Conservation (phyloP, 768 basidiomycete genomes). For the Kwoniella sp. region DNA sequence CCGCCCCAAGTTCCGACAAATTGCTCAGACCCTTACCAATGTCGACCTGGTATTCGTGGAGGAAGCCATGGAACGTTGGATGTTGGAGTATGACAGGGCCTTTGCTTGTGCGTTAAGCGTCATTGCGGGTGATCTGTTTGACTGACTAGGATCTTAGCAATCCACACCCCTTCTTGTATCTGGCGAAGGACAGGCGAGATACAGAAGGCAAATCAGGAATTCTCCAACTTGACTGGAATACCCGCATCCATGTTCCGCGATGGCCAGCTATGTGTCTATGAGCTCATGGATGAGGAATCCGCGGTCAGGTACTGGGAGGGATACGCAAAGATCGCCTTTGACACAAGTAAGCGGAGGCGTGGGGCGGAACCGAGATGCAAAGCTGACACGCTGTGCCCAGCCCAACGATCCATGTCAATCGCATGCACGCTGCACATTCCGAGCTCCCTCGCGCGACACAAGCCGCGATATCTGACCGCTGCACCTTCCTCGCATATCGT, state of each 20-base stretch:
- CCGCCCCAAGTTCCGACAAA: slow-evolving; percentile 52
- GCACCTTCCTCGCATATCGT: slow-evolving; percentile 10
- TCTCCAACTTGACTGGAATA: slow-evolving; percentile 65
- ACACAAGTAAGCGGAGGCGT: slow-evolving; percentile 25
- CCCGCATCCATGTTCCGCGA: slow-evolving; percentile 62
- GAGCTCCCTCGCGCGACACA: slow-evolving; percentile 29
- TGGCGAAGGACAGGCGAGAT: slow-evolving; percentile 98
- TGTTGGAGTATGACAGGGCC: slow-evolving; percentile 89
- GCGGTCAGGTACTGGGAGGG: slow-evolving; percentile 99
- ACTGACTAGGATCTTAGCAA: slow-evolving; percentile 62
- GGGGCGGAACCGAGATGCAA: background rate
- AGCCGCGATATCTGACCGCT: slow-evolving; percentile 21
- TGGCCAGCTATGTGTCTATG: slow-evolving; percentile 92
- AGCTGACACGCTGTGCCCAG: slow-evolving; percentile 11
- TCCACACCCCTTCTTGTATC: slow-evolving; percentile 94
- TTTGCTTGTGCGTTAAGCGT: slow-evolving; percentile 44
- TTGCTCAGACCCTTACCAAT: slow-evolving; percentile 45
- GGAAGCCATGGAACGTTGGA: slow-evolving; percentile 89
- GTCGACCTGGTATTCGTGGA: slow-evolving; percentile 91
- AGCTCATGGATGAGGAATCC: slow-evolving; percentile 94
- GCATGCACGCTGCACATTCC: slow-evolving; percentile 46
- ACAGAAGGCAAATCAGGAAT: slow-evolving; percentile 96
- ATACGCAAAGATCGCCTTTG: slow-evolving; percentile 62
- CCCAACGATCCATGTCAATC: slow-evolving; percentile 42
- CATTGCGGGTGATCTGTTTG: background rate